These are phyloP conservation scores for Hyaloperonospora arabidopsidis DNA, from an alignment of 352 stramenopile genomes.

Conservation along the genomic window DNA sequence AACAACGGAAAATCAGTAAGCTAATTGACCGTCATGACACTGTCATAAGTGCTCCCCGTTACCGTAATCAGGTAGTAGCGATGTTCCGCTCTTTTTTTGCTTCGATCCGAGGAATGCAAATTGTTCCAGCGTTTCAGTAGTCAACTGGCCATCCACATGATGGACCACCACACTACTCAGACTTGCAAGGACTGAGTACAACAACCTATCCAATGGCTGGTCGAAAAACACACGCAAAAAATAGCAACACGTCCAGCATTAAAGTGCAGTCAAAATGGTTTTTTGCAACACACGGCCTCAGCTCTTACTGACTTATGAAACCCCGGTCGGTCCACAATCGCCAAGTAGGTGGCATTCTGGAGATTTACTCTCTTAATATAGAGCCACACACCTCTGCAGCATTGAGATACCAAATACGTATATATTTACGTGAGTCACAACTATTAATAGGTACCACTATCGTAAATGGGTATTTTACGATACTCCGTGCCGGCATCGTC, in stretches of 20 bases:
- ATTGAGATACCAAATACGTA: not conserved
- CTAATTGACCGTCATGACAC: not conserved
- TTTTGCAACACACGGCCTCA: not conserved
- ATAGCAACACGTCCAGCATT: slow-evolving; percentile 3
- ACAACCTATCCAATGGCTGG: slow-evolving; percentile 43
- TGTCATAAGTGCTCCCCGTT: not conserved
- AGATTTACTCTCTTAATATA: slow-evolving; percentile 65
- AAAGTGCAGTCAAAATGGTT: not conserved
- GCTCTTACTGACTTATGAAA: slow-evolving; percentile 29
- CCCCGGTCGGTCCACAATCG: slow-evolving; percentile 48
- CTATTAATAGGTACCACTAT: not conserved
- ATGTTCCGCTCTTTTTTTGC: slow-evolving; percentile 15
- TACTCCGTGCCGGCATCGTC: slow-evolving; percentile 14
- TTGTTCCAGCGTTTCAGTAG: slow-evolving; percentile 34
- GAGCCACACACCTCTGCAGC: slow-evolving; percentile 44
- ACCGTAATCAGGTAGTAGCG: slow-evolving; percentile 24
- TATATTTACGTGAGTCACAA: not conserved
- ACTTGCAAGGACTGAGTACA: slow-evolving; percentile 60
- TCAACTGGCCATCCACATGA: slow-evolving; percentile 48
- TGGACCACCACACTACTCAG: slow-evolving; percentile 75
- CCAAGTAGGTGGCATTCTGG: slow-evolving; percentile 66
- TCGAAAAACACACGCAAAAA: slow-evolving; percentile 5
- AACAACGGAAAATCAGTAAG: slow-evolving; percentile 1
- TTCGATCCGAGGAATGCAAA: slow-evolving; percentile 53
- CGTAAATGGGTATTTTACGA: slow-evolving; percentile 4